phyloP scores from a whole-genome alignment of 108 stramenopile genomes.

The Ochromonas danica region DNA sequence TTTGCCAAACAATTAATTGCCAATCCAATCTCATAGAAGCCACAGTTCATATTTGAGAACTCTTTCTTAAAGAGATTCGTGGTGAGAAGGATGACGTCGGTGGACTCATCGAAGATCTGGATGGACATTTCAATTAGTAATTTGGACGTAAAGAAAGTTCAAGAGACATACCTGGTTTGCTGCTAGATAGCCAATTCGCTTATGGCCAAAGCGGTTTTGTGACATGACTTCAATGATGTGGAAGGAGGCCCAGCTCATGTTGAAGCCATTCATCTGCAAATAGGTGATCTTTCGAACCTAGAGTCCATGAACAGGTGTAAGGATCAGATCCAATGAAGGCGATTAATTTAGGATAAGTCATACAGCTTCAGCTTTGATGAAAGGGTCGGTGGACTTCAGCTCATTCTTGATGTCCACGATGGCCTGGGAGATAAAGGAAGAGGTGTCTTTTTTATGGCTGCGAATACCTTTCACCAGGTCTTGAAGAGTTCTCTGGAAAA shows the following conservation, averaged over 20 bases:
- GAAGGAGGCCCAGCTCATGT: slow-evolving; percentile 93
- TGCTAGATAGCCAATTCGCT: slow-evolving; percentile 89
- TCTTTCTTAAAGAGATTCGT: slow-evolving; percentile 97
- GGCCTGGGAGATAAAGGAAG: slow-evolving; percentile 81
- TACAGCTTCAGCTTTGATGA: slow-evolving; percentile 82
- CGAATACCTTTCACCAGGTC: slow-evolving; percentile 98
- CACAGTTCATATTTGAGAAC: slow-evolving; percentile 65
- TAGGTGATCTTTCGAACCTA: slow-evolving; percentile 89
- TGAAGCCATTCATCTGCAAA: slow-evolving; percentile 96
- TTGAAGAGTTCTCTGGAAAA: slow-evolving; percentile 91
- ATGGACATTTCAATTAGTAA: background rate
- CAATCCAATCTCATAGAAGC: slow-evolving; percentile 85
- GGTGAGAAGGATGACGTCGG: slow-evolving; percentile 91
- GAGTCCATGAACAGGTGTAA: background rate
- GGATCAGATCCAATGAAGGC: background rate
- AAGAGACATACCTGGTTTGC: slow-evolving; percentile 49
- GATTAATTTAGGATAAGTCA: background rate
- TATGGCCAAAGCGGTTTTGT: slow-evolving; percentile 84
- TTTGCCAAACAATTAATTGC: slow-evolving; percentile 95
- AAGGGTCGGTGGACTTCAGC: slow-evolving; percentile 79
- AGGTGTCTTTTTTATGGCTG: slow-evolving; percentile 84
- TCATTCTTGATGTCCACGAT: slow-evolving; percentile 94
- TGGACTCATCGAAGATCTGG: slow-evolving; percentile 87
- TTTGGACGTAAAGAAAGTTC: background rate
- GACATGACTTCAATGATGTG: slow-evolving; percentile 90